Evolutionary conservation across 208 protist genomes (phyloP).

Genomic region (Trypanosomatidae sp.): DNA sequence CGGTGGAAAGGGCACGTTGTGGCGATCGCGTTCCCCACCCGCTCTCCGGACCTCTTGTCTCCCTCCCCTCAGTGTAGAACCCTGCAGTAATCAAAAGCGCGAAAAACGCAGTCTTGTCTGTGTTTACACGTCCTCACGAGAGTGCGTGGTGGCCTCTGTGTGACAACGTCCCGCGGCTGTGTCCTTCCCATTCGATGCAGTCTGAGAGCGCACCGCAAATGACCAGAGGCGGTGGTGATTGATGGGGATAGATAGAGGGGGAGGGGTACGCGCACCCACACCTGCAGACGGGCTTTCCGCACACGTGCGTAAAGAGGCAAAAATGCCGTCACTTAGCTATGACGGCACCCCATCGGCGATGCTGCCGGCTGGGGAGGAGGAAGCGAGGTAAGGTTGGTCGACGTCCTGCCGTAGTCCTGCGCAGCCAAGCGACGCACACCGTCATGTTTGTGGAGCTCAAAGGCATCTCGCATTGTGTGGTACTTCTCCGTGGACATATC

Average conservation of each 20-base stretch:
- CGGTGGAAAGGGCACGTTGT: no score
- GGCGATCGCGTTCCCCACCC: no score
- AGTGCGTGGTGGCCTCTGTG: no score
- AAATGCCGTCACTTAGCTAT: neutral
- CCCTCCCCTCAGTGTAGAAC: neutral
- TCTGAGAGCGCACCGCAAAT: no score
- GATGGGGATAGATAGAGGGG: neutral
- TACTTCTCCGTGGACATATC: constrained; percentile 29
- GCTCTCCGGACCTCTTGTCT: no score
- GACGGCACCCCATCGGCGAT: neutral
- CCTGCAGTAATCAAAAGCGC: neutral
- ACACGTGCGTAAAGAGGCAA: neutral
- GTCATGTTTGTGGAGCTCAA: constrained; percentile 67
- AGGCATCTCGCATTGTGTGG: constrained; percentile 44
- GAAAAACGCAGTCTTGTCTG: neutral
- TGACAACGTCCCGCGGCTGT: no score
- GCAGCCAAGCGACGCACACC: constrained; percentile 41
- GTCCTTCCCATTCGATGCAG: no score
- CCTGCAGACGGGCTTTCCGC: neutral
- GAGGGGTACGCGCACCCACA: neutral
- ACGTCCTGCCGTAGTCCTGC: constrained; percentile 8
- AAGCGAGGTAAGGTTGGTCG: neutral
- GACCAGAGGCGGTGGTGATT: neutral
- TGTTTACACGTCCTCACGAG: neutral
- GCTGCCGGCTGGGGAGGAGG: neutral